These are phyloP conservation scores for Gelatoporia subvermispora DNA, from an alignment of 768 basidiomycete genomes.

Conservation along the genomic window DNA sequence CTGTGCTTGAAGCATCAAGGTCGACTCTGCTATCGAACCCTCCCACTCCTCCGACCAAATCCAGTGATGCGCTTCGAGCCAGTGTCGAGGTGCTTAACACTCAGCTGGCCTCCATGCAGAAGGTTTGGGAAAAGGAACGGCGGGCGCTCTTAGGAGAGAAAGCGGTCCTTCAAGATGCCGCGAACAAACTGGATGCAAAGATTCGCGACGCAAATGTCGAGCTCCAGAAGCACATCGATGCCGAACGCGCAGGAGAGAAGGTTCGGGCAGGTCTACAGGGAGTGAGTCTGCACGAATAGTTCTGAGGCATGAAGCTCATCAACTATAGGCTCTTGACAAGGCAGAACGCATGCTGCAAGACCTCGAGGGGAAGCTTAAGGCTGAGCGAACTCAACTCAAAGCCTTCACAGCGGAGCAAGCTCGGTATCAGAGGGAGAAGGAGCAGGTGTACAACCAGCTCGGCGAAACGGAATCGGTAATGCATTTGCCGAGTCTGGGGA, in stretches of 20 bases:
- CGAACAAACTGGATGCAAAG: conserved; percentile 60
- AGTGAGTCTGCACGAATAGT: conserved; percentile 33
- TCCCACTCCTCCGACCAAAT: conserved; percentile 63
- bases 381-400: conserved; percentile 64
- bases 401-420: conserved; percentile 60
- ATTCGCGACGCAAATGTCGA: conserved; percentile 57
- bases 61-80: conserved; percentile 56
- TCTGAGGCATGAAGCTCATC: neutral
- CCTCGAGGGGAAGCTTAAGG: conserved; percentile 66
- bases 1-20: conserved; percentile 43
- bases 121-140: conserved; percentile 67
- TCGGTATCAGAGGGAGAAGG: conserved; percentile 58
- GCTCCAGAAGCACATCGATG: conserved; percentile 47
- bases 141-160: conserved; percentile 63
- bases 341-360: conserved; percentile 62
- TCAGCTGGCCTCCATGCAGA: conserved; percentile 61
- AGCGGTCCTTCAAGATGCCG: conserved; percentile 64
- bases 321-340: conserved; percentile 60
- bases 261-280: conserved; percentile 48
- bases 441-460: conserved; percentile 56
- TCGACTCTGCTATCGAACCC: conserved; percentile 49
- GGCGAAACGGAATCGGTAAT: conserved; percentile 68
- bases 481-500: neutral
- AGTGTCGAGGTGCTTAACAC: conserved; percentile 59
- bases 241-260: conserved; percentile 44